Evolutionary conservation across 176 grass and related monocot genomes (phyloP), one percentile per base, ranked within the genome.

Genomic region (Thinopyrum elongatum): DNA sequence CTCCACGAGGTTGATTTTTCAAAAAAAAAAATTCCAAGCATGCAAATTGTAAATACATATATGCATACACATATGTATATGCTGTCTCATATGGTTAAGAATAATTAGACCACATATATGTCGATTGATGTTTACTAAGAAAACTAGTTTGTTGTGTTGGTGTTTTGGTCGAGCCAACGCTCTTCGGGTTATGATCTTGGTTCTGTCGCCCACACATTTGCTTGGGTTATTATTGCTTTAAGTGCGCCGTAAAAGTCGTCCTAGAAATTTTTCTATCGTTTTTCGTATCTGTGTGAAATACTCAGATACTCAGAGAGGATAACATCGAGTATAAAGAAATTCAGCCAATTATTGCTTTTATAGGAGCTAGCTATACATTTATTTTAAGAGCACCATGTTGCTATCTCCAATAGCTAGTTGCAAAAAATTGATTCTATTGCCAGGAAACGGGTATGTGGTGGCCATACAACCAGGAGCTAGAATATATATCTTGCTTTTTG

Each of bases 371-470:
- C 33, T 57, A 11, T 49, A 49, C 65, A 84, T 64, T 85, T 81
- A 68, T 75, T 85, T 65, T 1, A 15, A 57, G 72, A 90, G 78
- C 88, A 65, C 78, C 55, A 73, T 1, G 65, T 83, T 74, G 4
- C 73, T 83, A 22, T 87, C 84, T 9, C 55, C 74, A 87, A 90
- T 90, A 82, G 60, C 60, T 79, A 83, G 25, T 74, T 84, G 85
- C 85, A 83, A 49, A 86, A 74, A 90, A 58, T 74, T 46, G 89
- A 90, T 87, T 87, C 89, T 60, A 46, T 84, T 80, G 5, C 89
- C 31, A 68, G 42, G 80, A 80, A 90, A 68, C 22, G 4, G 11
- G 66, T 41, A 80, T 26, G 22, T 39, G 21, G 3, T 70, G 65
- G 66, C 72, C 49, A 73, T 41, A 82, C 70, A 9, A 77, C 57